Base-by-base conservation (phyloP, 2,329 filamentous ascomycete genomes). In the Metarhizium brunneum region DNA sequence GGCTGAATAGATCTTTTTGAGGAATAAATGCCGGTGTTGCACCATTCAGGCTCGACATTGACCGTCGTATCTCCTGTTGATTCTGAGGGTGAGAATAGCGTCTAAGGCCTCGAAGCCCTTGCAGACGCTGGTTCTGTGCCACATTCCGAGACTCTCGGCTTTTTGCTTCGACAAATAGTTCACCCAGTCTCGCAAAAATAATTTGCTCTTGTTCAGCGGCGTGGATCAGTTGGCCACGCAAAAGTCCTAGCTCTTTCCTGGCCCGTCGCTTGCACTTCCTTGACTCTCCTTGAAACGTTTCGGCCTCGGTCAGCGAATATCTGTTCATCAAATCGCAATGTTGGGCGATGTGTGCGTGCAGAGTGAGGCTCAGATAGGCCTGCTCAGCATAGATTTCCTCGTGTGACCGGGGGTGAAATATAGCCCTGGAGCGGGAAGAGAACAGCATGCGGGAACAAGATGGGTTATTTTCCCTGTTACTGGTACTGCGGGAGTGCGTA, bases 151-250 rank as follows among this genome's bases (percentile, higher is more conserved):
- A 65, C 53, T 76, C 72, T 3, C 72, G 70, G 43, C 71, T 74
- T 59, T 75, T 72, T 14, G 78, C 72, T 64, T 83, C 78, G 16
- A 76, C 65, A 38, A 73, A 69, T 14, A 83, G 60, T 56, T 82
- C 78, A 13, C 72, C 67, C n/a, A 83, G 66, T 2, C 78, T 69
- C 16, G 68, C 56, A 43, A 77, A 64, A 6, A 81, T 72, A 16
- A 67, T 60, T 54, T 68, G 72, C 61, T 83, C 75, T 60, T 81
- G 76, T 53, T 72, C 68, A 2, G 73, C 72, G 0, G 70, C 73
- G 47, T 75, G 69, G n/a, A 67, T 62, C 36, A 83, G 71, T 56
- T 72, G 73, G 52, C 66, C 67, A 50, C 66, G 72, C 11, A 81
- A 57, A 54, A 74, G 68, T 2, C 67, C 65, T 4, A 75, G 62